Percentiles rank a stretch among this genome's conserved stretches.
These are phyloP conservation scores for Albifimbria verrucaria DNA, from an alignment of 2,329 filamentous ascomycete genomes.

Conservation along the genomic window DNA sequence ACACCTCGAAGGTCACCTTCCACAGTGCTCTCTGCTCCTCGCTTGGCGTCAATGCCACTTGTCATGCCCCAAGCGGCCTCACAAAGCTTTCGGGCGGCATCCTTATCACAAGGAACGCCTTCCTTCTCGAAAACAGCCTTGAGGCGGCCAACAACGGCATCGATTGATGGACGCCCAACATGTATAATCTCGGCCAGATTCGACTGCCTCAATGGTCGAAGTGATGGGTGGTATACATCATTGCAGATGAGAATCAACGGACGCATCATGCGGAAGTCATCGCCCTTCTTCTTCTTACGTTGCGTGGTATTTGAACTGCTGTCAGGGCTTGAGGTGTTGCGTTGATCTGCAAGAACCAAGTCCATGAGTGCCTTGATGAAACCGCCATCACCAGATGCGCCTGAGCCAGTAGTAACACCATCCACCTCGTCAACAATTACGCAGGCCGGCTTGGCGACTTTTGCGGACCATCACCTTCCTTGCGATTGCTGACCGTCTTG, in stretches of 20 bases:
- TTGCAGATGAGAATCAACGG: constrained; percentile 96
- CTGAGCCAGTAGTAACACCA: constrained; percentile 80
- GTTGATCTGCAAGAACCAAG: constrained; percentile 80
- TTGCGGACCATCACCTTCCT: constrained; percentile 50
- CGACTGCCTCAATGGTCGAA: constrained; percentile 83
- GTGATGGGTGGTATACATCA: constrained; percentile 88
- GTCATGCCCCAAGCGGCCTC: constrained; percentile 80
- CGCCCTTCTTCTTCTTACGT: constrained; percentile 68
- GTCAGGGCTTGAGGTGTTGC: constrained; percentile 51
- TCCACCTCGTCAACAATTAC: constrained; percentile 97
- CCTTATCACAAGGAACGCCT: constrained; percentile 81
- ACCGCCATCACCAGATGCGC: constrained; percentile 78
- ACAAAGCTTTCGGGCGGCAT: constrained; percentile 81
- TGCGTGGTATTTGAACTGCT: constrained; percentile 10
- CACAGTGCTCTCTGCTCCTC: constrained; percentile 64
- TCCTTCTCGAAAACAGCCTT: constrained; percentile 86
- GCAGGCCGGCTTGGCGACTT: constrained; percentile 81
- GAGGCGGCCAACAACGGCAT: constrained; percentile 78
- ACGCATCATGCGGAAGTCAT: constrained; percentile 81
- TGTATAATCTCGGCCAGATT: constrained; percentile 85
- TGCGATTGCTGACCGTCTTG: constrained; percentile 64
- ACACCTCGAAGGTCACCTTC: constrained; percentile 75
- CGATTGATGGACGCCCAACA: constrained; percentile 82
- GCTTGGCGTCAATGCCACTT: constrained; percentile 65
- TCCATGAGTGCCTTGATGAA: constrained; percentile 96